phyloP scores from a whole-genome alignment of 345 rosid genomes.

The Lepidium africanum region DNA sequence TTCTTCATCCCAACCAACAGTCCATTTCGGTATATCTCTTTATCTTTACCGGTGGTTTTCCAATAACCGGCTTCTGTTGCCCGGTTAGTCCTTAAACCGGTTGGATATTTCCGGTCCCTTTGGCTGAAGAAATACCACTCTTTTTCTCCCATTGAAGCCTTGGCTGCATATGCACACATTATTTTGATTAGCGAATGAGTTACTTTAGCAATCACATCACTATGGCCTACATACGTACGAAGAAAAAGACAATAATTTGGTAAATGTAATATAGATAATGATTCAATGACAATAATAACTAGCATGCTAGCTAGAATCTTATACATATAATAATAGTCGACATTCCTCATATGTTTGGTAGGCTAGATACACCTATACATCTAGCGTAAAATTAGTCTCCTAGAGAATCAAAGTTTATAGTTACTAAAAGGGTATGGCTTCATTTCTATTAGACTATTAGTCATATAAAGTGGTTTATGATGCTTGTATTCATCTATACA shows the following conservation, averaged over 20 bases:
- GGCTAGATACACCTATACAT: conserved; percentile 21
- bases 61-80: conserved; percentile 95
- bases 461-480: not conserved
- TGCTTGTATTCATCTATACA: not conserved
- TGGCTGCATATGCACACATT: conserved; percentile 33
- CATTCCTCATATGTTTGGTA: conserved; percentile 27
- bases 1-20: conserved; percentile 89
- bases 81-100: conserved; percentile 90
- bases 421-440: not conserved
- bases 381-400: not conserved
- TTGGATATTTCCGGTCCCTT: conserved; percentile 89
- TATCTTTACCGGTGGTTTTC: conserved; percentile 95
- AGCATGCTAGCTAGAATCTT: not conserved
- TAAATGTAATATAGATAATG: not conserved
- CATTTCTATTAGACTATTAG: not conserved
- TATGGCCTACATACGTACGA: not conserved
- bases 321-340: not conserved
- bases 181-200: not conserved
- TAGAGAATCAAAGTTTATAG: not conserved
- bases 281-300: not conserved
- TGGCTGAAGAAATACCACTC: conserved; percentile 91
- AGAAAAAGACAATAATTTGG: not conserved
- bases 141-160: conserved; percentile 97
- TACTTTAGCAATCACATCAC: not conserved
- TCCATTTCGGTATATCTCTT: conserved; percentile 58